Percentiles rank a stretch among this genome's conserved stretches.
Conservation (phyloP, 305 asterid genomes). For the Fraxinus velutina region DNA sequence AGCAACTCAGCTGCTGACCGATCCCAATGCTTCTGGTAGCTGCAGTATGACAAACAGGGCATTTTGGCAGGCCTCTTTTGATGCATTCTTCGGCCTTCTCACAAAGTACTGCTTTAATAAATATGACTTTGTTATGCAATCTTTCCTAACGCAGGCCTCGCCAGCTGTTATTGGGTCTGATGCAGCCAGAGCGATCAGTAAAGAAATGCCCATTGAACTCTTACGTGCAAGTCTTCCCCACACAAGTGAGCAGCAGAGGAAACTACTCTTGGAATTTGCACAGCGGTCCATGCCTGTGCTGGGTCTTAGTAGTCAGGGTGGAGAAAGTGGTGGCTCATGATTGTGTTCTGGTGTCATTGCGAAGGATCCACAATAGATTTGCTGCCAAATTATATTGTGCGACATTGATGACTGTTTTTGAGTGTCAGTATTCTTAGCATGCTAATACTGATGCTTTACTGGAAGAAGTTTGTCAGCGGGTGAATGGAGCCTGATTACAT, state of each 20-base stretch:
- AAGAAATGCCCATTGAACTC: conserved; percentile 71
- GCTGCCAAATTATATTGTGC: neutral
- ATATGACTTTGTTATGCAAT: conserved; percentile 56
- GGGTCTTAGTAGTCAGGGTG: conserved; percentile 32
- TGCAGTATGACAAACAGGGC: conserved; percentile 50
- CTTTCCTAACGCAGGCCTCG: conserved; percentile 41
- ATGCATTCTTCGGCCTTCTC: conserved; percentile 62
- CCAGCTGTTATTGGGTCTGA: conserved; percentile 44
- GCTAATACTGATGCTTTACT: neutral
- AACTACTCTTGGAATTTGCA: conserved; percentile 52
- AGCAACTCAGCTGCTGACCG: conserved; percentile 63
- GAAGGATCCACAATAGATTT: neutral
- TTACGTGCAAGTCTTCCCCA: conserved; percentile 75
- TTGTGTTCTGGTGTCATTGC: neutral
- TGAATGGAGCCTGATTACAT: neutral
- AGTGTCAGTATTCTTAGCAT: neutral
- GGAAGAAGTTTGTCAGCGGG: neutral
- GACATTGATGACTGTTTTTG: neutral
- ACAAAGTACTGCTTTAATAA: conserved; percentile 62
- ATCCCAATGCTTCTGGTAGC: conserved; percentile 47
- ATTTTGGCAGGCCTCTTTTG: conserved; percentile 81
- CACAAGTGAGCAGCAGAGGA: conserved; percentile 62
- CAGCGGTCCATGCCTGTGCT: conserved; percentile 58
- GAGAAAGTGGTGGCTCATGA: conserved; percentile 43
- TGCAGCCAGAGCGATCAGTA: conserved; percentile 50